Conservation (phyloP, 495 filamentous ascomycete genomes). For the Copromyces sp. region DNA sequence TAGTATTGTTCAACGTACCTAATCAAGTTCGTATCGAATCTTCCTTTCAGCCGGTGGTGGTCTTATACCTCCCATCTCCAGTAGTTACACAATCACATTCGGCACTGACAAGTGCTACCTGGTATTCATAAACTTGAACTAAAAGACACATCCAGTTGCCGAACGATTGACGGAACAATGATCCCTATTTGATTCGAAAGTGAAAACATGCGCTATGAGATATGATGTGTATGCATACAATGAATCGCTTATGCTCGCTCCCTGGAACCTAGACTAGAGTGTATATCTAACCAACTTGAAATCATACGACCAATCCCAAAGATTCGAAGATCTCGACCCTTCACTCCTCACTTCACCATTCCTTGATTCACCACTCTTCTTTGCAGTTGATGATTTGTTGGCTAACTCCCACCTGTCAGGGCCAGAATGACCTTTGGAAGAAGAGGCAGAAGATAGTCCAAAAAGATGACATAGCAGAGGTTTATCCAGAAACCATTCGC, state of each 20-base stretch:
- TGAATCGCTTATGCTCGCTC: background rate
- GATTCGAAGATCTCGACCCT: background rate
- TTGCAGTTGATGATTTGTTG: background rate
- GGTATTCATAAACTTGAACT: background rate
- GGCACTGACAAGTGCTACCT: background rate
- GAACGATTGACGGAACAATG: background rate
- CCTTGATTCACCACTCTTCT: background rate
- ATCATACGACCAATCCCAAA: background rate
- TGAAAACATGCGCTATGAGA: background rate
- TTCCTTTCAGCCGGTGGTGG: background rate
- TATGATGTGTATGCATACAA: background rate
- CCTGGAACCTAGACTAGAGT: background rate
- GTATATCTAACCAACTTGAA: background rate
- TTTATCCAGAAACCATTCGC: background rate
- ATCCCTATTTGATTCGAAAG: background rate
- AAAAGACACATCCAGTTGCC: background rate
- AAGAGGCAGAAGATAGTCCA: background rate
- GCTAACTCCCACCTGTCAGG: background rate
- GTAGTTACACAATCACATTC: background rate
- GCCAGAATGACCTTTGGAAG: background rate
- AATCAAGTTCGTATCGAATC: background rate
- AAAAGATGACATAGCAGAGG: background rate
- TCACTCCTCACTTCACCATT: background rate
- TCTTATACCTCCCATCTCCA: background rate
- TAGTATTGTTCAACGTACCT: background rate